Evolutionary conservation across 768 basidiomycete species (phyloP).

Genomic region (Amanita jacksonii): DNA sequence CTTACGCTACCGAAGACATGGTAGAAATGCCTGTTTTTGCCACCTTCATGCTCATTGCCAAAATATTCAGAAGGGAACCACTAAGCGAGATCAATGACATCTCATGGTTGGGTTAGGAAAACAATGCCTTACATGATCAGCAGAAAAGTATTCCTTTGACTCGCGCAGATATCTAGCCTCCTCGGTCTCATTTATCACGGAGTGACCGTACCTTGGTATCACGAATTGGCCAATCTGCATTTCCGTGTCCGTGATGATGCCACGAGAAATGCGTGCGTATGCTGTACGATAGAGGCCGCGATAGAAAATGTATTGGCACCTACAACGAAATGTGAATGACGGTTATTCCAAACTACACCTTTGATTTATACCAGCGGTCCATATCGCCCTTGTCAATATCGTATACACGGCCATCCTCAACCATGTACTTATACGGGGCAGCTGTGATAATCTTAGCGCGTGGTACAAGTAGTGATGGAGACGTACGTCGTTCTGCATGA

Average conservation of each 20-base stretch:
- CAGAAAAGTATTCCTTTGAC: conserved; percentile 55
- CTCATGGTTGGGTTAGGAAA: background rate
- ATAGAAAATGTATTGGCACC: conserved; percentile 91
- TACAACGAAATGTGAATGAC: conserved; percentile 21
- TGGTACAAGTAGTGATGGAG: background rate
- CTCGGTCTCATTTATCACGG: conserved; percentile 47
- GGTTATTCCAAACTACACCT: background rate
- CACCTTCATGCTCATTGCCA: conserved; percentile 40
- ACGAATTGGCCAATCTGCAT: conserved; percentile 83
- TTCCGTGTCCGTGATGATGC: conserved; percentile 85
- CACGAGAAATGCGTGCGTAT: conserved; percentile 77
- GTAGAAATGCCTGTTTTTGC: conserved; percentile 64
- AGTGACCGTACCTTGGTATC: conserved; percentile 48
- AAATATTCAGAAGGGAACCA: conserved; percentile 76
- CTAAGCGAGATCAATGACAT: conserved; percentile 22
- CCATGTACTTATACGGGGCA: conserved; percentile 65
- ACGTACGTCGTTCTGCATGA: conserved; percentile 51
- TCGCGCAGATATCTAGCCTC: conserved; percentile 59
- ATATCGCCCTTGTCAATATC: conserved; percentile 70
- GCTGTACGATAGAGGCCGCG: conserved; percentile 69
- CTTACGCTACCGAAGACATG: conserved; percentile 69
- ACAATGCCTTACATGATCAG: conserved; percentile 43
- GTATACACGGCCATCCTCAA: conserved; percentile 68
- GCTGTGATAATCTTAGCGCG: conserved; percentile 29
- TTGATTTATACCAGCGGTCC: conserved; percentile 52